Conservation (phyloP, 225 moss, liverwort and hornwort species). For the Thuidium tamariscinum region DNA sequence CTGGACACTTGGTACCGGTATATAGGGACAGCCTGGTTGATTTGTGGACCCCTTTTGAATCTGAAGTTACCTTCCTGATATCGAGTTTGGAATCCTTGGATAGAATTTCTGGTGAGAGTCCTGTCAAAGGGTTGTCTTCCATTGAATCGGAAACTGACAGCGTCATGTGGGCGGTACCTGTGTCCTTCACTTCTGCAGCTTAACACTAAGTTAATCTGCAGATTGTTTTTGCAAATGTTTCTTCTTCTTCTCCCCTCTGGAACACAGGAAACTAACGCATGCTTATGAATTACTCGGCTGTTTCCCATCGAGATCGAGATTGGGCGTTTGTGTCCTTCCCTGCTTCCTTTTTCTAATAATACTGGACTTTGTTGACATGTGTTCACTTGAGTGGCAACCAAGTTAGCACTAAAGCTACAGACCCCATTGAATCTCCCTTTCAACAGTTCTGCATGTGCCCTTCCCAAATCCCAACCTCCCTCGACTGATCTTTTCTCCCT, state of each 20-base stretch:
- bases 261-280: no score
- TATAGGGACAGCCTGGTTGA: no score
- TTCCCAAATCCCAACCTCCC: not conserved
- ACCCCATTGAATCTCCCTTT: not conserved
- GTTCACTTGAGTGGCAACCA: not conserved
- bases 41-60: not conserved
- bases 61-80: not conserved
- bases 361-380: not conserved
- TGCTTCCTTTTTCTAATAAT: not conserved
- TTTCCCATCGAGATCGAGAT: not conserved
- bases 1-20: not conserved
- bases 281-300: not conserved
- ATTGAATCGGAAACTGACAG: not conserved
- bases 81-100: not conserved
- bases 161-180: not conserved
- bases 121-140: not conserved
- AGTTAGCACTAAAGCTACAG: not conserved
- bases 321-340: not conserved
- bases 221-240: not conserved
- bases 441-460: not conserved
- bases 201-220: no score
- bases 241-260: not conserved
- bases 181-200: not conserved
- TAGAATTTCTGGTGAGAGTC: not conserved
- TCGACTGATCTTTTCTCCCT: not conserved